Percentiles rank a stretch among this genome's conserved stretches.
Conservation (phyloP, 768 basidiomycete species). For the Leccinum truebloodii region DNA sequence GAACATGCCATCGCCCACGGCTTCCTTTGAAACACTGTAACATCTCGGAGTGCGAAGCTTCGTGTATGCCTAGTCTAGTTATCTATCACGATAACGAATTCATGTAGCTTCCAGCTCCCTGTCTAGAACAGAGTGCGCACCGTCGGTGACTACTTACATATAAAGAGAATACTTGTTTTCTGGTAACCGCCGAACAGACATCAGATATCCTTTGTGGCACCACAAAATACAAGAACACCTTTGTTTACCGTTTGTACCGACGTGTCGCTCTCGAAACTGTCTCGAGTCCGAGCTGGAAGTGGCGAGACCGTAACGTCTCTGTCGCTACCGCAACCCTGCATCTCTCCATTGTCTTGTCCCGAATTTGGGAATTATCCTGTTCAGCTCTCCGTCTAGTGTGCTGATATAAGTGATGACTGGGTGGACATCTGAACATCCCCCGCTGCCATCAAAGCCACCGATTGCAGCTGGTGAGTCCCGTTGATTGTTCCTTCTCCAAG, state of each 20-base stretch:
- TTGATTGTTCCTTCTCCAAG: background rate
- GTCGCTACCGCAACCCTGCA: conserved; percentile 27
- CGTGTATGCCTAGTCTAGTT: conserved; percentile 5
- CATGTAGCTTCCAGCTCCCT: conserved; percentile 1
- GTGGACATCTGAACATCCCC: conserved; percentile 6
- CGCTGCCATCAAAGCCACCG: conserved; percentile 26
- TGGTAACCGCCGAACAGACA: background rate
- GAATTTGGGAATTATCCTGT: conserved; percentile 21
- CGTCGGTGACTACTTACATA: background rate
- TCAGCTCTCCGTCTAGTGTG: conserved; percentile 3
- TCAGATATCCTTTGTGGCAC: background rate
- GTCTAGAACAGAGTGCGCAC: background rate
- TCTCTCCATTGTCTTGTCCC: conserved; percentile 22
- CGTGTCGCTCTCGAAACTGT: conserved; percentile 2
- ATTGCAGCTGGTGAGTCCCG: conserved; percentile 30
- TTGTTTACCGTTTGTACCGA: conserved; percentile 17
- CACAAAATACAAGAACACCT: conserved; percentile 26
- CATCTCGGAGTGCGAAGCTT: conserved; percentile 1
- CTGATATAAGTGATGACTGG: conserved; percentile 27
- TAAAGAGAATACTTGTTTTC: conserved; percentile 9
- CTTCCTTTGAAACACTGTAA: background rate
- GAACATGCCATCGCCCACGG: too few relatives aligned
- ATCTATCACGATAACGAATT: background rate
- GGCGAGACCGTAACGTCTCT: conserved; percentile 3
- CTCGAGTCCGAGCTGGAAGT: background rate